Evolutionary conservation across 306 rosid species (phyloP), one percentile per base, ranked within the genome.

Genomic region (Boehmeria nivea): DNA sequence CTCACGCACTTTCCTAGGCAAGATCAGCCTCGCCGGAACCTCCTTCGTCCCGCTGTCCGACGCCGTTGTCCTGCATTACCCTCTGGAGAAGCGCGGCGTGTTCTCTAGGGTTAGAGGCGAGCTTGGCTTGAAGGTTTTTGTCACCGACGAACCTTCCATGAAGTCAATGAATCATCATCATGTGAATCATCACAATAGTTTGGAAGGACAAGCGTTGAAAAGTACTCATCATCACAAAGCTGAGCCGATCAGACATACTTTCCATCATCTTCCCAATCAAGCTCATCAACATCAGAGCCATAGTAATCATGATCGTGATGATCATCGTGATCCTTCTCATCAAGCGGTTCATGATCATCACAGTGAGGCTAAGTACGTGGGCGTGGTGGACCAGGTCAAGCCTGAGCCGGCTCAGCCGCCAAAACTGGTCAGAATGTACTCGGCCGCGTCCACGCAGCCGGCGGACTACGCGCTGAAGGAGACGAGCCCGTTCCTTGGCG

Each of bases 401-500:
- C 27, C 82, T 12, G 83, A 68, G 43, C 63, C 68, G 33, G 61
- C 73, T 3, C 85, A 34, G 42, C 86, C 82, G 22, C 27, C 67
- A 49, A 85, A 72, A 70, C 63, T 88, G 28, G 88, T 82, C 15
- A 89, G 66, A 3, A 71, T 81, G 80, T 69, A 79, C 50, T 79
- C 91, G 12, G 81, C 69, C 4, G 36, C 81, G 37, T 76, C 91
- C 1, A 57, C 72, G 3, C 96, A 88, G 47, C 91, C 91, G 2
- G 86, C 76, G 22, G 97, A 90, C 50, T 90, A 59, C 59, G 83
- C 94, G 5, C 80, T 90, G 1, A 90, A 86, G 65, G 95, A 86
- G 85, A 90, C 97, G 12, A 90, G 95, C 55, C 97, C 97, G 12
- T 84, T 69, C 57, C 94, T 90, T 1, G 97, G 97, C 1, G 95